phyloP scores from a whole-genome alignment of 805 yeast species.

The Starmerella floricola region DNA sequence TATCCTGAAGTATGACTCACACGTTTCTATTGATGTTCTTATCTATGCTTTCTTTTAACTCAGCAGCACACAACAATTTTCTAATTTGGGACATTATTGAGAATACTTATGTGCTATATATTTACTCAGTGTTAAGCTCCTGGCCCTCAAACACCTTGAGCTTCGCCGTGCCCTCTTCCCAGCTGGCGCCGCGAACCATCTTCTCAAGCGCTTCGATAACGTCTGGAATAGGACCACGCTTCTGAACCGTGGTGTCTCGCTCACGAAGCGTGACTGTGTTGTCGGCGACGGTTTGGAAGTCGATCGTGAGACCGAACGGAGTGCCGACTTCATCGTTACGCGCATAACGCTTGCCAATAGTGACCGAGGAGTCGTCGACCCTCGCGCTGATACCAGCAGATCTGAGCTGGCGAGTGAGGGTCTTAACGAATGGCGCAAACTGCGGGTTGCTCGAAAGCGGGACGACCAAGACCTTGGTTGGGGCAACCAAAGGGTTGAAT shows the following conservation, averaged over 20 bases:
- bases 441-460: slow-evolving; percentile 81
- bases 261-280: slow-evolving; percentile 88
- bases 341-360: slow-evolving; percentile 95
- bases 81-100: too few species aligned
- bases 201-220: slow-evolving; percentile 57
- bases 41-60: neutral
- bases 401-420: slow-evolving; percentile 61
- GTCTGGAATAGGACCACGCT: slow-evolving; percentile 74
- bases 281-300: slow-evolving; percentile 83
- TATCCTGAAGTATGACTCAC: too few species aligned
- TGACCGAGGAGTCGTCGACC: slow-evolving; percentile 92
- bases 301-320: slow-evolving; percentile 95
- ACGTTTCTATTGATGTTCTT: neutral
- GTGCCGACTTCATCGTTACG: slow-evolving; percentile 98
- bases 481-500: slow-evolving; percentile 91
- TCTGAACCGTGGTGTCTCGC: slow-evolving; percentile 93
- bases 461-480: slow-evolving; percentile 90
- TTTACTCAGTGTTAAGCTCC: slow-evolving; percentile 22
- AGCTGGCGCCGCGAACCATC: slow-evolving; percentile 59
- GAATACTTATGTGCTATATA: neutral
- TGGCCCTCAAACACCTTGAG: slow-evolving; percentile 65
- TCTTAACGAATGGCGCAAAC: slow-evolving; percentile 59
- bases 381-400: slow-evolving; percentile 79
- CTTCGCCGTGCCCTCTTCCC: slow-evolving; percentile 75
- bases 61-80: neutral